Percentiles rank a stretch among this genome's conserved stretches.
phyloP scores from a whole-genome alignment of 164 flowering plant species.

The Malania oleifera region DNA sequence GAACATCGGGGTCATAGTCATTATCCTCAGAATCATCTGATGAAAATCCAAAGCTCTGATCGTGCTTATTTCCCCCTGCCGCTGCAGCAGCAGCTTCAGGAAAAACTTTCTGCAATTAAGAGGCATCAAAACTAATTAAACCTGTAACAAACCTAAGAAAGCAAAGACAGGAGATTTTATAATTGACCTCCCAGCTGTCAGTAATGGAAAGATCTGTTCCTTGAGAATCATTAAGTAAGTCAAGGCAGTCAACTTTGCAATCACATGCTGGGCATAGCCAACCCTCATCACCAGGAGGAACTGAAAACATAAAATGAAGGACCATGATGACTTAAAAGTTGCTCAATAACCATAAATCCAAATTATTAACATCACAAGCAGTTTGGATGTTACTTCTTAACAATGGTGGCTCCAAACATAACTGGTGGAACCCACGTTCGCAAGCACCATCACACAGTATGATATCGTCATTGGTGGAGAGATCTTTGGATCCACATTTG shows the following conservation, averaged over 20 bases:
- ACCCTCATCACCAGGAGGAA: slow-evolving; percentile 90
- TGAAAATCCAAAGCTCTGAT: slow-evolving; percentile 50
- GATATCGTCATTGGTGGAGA: slow-evolving; percentile 72
- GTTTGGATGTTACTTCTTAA: slow-evolving; percentile 50
- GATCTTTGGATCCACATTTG: slow-evolving; percentile 79
- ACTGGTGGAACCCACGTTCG: slow-evolving; percentile 95
- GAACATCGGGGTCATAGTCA: slow-evolving; percentile 69
- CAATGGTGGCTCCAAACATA: slow-evolving; percentile 86
- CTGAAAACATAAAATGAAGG: slow-evolving; percentile 30
- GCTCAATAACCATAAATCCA: neutral
- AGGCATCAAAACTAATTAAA: neutral
- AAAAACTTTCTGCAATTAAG: slow-evolving; percentile 64
- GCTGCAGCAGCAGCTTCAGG: slow-evolving; percentile 70
- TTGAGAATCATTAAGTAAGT: slow-evolving; percentile 61
- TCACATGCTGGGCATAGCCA: slow-evolving; percentile 99
- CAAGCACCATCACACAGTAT: slow-evolving; percentile 94
- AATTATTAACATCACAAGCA: slow-evolving; percentile 7
- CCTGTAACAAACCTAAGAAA: neutral
- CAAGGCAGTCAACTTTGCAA: slow-evolving; percentile 84
- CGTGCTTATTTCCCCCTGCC: slow-evolving; percentile 35
- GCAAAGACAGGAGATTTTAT: neutral
- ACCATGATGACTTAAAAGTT: neutral
- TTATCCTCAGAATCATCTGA: slow-evolving; percentile 92
- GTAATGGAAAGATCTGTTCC: slow-evolving; percentile 52
- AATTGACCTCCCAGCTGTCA: slow-evolving; percentile 85